A percentile compares a stretch with the other conserved stretches of the same genome.
phyloP scores from a whole-genome alignment of 1,139 yeast genomes.

The Debaryomycetaceae sp. region DNA sequence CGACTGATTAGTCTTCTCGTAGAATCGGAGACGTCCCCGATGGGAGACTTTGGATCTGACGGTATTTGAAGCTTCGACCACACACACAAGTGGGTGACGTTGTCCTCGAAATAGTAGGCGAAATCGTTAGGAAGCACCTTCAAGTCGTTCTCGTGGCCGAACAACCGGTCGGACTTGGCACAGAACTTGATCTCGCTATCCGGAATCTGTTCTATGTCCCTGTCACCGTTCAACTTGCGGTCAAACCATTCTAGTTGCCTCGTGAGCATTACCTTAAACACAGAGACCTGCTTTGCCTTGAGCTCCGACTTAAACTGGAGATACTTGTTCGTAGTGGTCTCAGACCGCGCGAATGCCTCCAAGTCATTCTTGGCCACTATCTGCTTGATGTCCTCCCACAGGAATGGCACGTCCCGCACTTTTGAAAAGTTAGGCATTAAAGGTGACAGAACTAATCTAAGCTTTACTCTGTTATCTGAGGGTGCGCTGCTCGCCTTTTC shows the following conservation, averaged over 20 bases:
- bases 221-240: slow-evolving; percentile 11
- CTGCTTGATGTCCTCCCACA: slow-evolving; percentile 34
- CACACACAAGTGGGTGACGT: slow-evolving; percentile 39
- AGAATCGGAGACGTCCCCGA: slow-evolving; percentile 44
- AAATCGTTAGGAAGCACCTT: slow-evolving; percentile 39
- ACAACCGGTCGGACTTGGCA: slow-evolving; percentile 17
- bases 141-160: slow-evolving; percentile 20
- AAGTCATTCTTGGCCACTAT: slow-evolving; percentile 31
- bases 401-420: slow-evolving; percentile 26
- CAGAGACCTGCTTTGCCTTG: slow-evolving; percentile 19
- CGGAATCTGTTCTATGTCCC: slow-evolving; percentile 15
- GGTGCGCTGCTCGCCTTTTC: neutral
- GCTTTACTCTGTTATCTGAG: neutral
- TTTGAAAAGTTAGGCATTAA: slow-evolving; percentile 43
- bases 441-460: slow-evolving; percentile 26
- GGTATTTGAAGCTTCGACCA: slow-evolving; percentile 40
- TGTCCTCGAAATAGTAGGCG: slow-evolving; percentile 38
- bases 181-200: slow-evolving; percentile 18
- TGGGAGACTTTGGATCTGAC: slow-evolving; percentile 26
- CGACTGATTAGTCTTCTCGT: slow-evolving; percentile 35
- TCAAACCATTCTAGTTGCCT: slow-evolving; percentile 37
- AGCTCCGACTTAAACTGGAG: slow-evolving; percentile 31
- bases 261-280: slow-evolving; percentile 35
- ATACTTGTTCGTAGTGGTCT: slow-evolving; percentile 29
- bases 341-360: slow-evolving; percentile 40